Base-by-base conservation (phyloP, 1,284 basidiomycete species). In the Naganishia sp. region DNA sequence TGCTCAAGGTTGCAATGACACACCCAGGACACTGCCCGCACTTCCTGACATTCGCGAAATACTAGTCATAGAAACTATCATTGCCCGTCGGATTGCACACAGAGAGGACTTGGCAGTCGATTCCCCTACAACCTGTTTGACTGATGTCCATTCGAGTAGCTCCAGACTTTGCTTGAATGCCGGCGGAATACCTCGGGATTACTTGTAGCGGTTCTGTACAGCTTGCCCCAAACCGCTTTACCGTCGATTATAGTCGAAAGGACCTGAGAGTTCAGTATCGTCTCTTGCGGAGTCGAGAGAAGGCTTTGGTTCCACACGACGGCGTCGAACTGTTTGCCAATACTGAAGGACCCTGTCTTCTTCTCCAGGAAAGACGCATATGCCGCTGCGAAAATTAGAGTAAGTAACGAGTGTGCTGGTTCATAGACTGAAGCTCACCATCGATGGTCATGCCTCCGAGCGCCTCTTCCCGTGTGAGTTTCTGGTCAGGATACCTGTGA, bases 251-350 rank as follows among this genome's bases (percentile, higher is more conserved):
- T 85, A 5, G 92, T 94, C 2, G 86, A 86, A 42, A 88, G 79
- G 46, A 90, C 89, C 69, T 84, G 81, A 6, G 90, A 88, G n/a
- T 81, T 73, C 31, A 94, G 81, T 55, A 95, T 87, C 67, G 90
- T 86, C 1, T 80, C 75, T 35, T 51, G 47, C 11, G 81, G 75
- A 1, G 87, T 81, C 0, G 80, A 83, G 85, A 94, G 86, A 69
- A 94, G 88, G 79, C 95, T 85, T 47, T 84, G 83, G 73, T 92
- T 86, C 63, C 93, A 82, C 6, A 94, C 79, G 25, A 93, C 89
- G 69, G 90, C 91, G 75, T 96, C 93, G 6, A 92, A 93, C 70
- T 87, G 85, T 77, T 91, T 92, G 3, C 92, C 90, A 0, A 82
- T 76, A 1, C 79, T 80, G 47, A 96, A 82, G 0, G 87, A 89